Conservation (phyloP, 768 basidiomycete species). For the Amanita subjunquillea region DNA sequence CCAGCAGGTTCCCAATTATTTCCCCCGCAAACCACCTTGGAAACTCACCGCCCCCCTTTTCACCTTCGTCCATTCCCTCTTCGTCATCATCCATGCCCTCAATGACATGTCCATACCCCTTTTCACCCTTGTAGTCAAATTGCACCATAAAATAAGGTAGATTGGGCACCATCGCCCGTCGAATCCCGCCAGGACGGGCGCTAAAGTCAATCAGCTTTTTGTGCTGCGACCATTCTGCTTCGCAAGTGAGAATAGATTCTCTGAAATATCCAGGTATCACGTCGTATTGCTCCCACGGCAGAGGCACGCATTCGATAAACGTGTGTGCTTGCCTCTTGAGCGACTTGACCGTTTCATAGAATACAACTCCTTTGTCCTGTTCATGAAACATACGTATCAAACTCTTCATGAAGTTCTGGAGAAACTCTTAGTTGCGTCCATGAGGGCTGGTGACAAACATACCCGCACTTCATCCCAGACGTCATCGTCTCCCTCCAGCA, state of each 20-base stretch:
- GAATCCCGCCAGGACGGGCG: constrained; percentile 82
- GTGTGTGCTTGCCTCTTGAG: constrained; percentile 88
- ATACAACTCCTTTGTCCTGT: constrained; percentile 88
- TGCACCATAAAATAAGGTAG: constrained; percentile 99
- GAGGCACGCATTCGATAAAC: constrained; percentile 86
- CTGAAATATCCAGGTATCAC: constrained; percentile 89
- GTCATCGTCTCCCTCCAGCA: constrained; percentile 92
- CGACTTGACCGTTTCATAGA: constrained; percentile 87
- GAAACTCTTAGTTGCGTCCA: not conserved
- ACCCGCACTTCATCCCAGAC: constrained; percentile 97
- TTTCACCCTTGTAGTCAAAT: constrained; percentile 96
- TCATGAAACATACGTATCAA: constrained; percentile 92
- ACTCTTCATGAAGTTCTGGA: constrained; percentile 78
- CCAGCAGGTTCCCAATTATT: constrained; percentile 87
- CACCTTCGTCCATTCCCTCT: constrained; percentile 67
- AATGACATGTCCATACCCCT: constrained; percentile 96
- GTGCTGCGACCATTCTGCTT: constrained; percentile 97
- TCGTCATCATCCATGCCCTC: constrained; percentile 70
- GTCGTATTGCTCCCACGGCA: constrained; percentile 84
- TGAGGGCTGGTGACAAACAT: constrained; percentile 15
- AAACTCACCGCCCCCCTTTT: constrained; percentile 87
- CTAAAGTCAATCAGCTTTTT: constrained; percentile 95
- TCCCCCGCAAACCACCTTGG: constrained; percentile 90
- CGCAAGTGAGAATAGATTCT: constrained; percentile 92
- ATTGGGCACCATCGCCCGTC: constrained; percentile 92